Conservation (phyloP, 208 protist genomes). For the Leishmania arabica region DNA sequence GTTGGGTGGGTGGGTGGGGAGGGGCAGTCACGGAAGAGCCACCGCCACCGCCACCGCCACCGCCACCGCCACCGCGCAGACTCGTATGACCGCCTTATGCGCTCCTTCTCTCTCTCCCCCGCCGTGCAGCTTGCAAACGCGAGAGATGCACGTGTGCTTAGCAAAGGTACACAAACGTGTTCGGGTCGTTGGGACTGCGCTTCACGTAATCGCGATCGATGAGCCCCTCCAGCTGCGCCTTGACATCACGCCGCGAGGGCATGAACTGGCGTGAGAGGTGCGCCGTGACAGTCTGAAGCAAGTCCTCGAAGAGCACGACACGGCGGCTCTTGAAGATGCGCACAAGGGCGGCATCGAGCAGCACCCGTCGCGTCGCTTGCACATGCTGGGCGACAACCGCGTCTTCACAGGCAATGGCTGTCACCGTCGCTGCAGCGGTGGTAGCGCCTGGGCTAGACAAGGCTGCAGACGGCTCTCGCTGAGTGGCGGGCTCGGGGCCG, state of each 20-base stretch:
- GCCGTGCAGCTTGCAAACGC: not conserved
- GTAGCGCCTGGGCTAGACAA: not conserved
- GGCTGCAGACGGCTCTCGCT: not conserved
- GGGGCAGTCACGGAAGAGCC: not conserved
- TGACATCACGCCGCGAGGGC: constrained; percentile 51
- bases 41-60: not conserved
- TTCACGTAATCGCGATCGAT: constrained; percentile 68
- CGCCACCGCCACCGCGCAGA: not conserved
- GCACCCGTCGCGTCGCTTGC: constrained; percentile 38
- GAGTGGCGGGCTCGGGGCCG: not conserved
- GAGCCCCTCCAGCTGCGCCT: constrained; percentile 67
- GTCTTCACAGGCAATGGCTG: constrained; percentile 6
- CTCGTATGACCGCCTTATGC: not conserved
- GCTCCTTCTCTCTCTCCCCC: not conserved
- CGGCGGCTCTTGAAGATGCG: constrained; percentile 73
- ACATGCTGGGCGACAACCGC: constrained; percentile 25
- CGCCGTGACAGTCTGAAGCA: constrained; percentile 46
- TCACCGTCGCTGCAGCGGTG: not conserved
- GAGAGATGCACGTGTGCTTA: constrained; percentile 11
- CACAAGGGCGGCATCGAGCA: constrained; percentile 68
- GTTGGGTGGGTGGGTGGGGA: not conserved
- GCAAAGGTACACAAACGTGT: constrained; percentile 64
- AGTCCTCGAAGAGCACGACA: constrained; percentile 49
- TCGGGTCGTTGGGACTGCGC: constrained; percentile 38
- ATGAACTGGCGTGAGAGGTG: constrained; percentile 63